These are phyloP conservation scores for Fusarium pseudograminearum DNA, from an alignment of 2,329 filamentous ascomycete genomes.

Conservation along the genomic window DNA sequence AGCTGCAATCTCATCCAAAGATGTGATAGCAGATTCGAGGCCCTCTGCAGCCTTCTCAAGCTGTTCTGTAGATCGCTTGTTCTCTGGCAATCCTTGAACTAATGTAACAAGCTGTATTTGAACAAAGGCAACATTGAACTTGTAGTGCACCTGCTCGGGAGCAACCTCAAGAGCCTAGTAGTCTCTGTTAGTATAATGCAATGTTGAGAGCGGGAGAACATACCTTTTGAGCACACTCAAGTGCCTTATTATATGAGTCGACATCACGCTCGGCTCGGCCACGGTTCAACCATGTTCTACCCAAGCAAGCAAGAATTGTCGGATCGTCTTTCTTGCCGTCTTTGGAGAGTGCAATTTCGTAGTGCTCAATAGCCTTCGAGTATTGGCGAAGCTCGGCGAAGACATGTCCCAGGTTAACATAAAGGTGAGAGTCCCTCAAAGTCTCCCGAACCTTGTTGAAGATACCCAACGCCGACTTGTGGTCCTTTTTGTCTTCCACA, in stretches of 20 bases:
- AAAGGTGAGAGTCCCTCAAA: slow-evolving; percentile 87
- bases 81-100: slow-evolving; percentile 79
- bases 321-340: slow-evolving; percentile 80
- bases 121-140: slow-evolving; percentile 98
- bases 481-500: slow-evolving; percentile 93
- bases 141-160: slow-evolving; percentile 88
- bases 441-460: slow-evolving; percentile 93
- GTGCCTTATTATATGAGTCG: slow-evolving; percentile 67
- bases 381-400: slow-evolving; percentile 92
- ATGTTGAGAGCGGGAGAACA: slow-evolving; percentile 31
- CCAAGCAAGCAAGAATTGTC: slow-evolving; percentile 84
- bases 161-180: slow-evolving; percentile 77
- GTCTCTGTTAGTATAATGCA: slow-evolving; percentile 24
- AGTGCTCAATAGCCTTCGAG: slow-evolving; percentile 91
- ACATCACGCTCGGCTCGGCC: slow-evolving; percentile 73
- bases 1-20: slow-evolving; percentile 72
- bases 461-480: slow-evolving; percentile 83
- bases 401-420: slow-evolving; percentile 92
- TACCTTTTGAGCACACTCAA: slow-evolving; percentile 74
- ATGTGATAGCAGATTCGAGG: slow-evolving; percentile 86
- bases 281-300: slow-evolving; percentile 86
- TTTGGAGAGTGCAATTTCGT: slow-evolving; percentile 85
- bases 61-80: slow-evolving; percentile 81
- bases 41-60: slow-evolving; percentile 83
- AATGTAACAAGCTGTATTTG: slow-evolving; percentile 92